Base-by-base conservation (phyloP, 345 rosid genomes). In the Pistacia atlantica region DNA sequence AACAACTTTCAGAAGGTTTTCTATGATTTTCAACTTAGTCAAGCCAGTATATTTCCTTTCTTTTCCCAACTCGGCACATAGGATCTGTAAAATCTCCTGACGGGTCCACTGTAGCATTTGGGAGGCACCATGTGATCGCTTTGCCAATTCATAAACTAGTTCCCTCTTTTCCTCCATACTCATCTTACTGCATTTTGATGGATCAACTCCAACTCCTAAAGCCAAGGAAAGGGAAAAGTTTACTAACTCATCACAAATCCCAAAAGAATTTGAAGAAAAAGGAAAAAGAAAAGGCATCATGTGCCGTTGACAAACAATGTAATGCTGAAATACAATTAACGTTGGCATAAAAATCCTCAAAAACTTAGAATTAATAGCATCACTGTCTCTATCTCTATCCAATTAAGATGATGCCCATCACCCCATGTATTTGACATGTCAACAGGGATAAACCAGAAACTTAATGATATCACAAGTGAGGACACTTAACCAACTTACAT, bases 41-140 rank as follows among this genome's bases (percentile, higher is more conserved):
- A 97, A 83, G 77, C 98, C 97, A 16, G 98, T 94, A 80, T 97
- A 97, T 78, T 94, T 97, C 90, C 99, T 92, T 84, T 97, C 94
- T 83, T 94, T 97, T 59, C 99, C 98, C 99, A 92, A 92, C 86
- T 91, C 99, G 14, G 85, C 92, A 81, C 97, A 93, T 28, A 96
- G 89, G 78, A 97, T 89, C 87, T 94, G 91, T 80, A 97, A 80
- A 69, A 97, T 97, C 82, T 97, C 99, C 82, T 88, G 89, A 48
- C 97, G 93, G 80, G 93, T 97, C 99, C 99, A 97, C 63, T 91
- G 92, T n/a, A 97, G 83, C 70, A 84, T 75, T 81, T 87, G 97
- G 22, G 93, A 69, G 61, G 97, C 98, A 78, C 83, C 83, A 68
- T 77, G 83, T 14, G 98, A 83, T 72, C 86, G 84, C 74, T 90